A percentile compares a stretch with the other conserved stretches of the same genome.
phyloP scores from a whole-genome alignment of 805 yeast species.

The Cyberlindnera maclurae region DNA sequence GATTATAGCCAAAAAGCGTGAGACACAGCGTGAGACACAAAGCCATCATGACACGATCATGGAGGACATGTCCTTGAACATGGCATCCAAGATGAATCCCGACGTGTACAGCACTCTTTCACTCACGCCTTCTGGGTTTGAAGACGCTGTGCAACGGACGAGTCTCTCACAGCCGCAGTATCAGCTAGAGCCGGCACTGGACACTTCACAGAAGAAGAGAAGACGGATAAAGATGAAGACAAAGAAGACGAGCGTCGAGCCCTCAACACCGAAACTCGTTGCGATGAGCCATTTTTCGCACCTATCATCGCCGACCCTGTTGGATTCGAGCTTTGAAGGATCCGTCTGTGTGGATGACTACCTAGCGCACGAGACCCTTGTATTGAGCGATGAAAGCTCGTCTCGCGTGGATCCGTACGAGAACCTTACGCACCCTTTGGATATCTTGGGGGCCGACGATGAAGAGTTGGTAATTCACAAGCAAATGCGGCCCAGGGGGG shows the following conservation, averaged over 20 bases:
- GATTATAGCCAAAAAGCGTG: slow-evolving; percentile 9
- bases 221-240: slow-evolving; percentile 4
- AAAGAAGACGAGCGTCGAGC: slow-evolving; percentile 4
- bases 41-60: neutral
- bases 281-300: neutral
- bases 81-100: slow-evolving; percentile 2
- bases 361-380: slow-evolving; percentile 2
- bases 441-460: slow-evolving; percentile 7
- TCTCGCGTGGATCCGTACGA: slow-evolving; percentile 21
- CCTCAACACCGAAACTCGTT: neutral
- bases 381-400: slow-evolving; percentile 1
- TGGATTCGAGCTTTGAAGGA: slow-evolving; percentile 2
- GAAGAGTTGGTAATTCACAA: slow-evolving; percentile 4
- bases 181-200: slow-evolving; percentile 1
- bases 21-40: neutral
- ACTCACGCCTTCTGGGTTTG: slow-evolving; percentile 10
- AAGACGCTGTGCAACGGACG: slow-evolving; percentile 15
- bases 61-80: neutral
- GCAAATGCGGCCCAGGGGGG: slow-evolving; percentile 11
- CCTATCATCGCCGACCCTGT: slow-evolving; percentile 11
- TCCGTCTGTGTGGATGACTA: slow-evolving; percentile 2
- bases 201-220: neutral
- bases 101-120: slow-evolving; percentile 18
- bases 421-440: slow-evolving; percentile 19
- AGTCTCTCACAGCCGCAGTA: slow-evolving; percentile 6